These are phyloP conservation scores for Chlamydomonas sp. DNA, from an alignment of 139 green algal species.

Conservation along the genomic window DNA sequence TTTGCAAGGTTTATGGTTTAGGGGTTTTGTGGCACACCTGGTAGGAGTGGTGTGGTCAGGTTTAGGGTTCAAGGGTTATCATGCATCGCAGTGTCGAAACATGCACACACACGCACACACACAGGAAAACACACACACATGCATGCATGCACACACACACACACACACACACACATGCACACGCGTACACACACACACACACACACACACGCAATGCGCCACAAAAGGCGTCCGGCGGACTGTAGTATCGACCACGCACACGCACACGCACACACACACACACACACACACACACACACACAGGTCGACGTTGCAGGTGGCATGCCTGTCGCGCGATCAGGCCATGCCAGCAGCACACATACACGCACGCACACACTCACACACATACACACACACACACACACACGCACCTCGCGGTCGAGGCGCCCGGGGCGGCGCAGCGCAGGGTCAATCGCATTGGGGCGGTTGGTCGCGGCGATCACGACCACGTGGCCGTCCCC, in stretches of 20 bases:
- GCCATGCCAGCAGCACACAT: too few relatives aligned
- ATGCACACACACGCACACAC: too few relatives aligned
- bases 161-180: neutral
- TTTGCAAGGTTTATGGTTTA: neutral
- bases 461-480: constrained; percentile 80
- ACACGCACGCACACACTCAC: too few relatives aligned
- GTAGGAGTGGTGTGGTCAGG: neutral
- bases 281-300: neutral
- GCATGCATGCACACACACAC: neutral
- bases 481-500: constrained; percentile 49
- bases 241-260: too few relatives aligned
- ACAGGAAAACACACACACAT: too few relatives aligned
- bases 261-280: neutral
- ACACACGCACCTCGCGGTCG: constrained; percentile 77
- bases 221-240: too few relatives aligned
- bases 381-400: too few relatives aligned
- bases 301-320: constrained; percentile 16
- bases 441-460: constrained; percentile 83
- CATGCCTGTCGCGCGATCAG: too few relatives aligned
- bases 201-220: too few relatives aligned
- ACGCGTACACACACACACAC: neutral
- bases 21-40: neutral
- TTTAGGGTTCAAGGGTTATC: neutral
- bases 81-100: neutral
- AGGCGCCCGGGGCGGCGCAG: constrained; percentile 78